These are phyloP conservation scores for Chrysosporium queenslandicum DNA, from an alignment of 2,329 filamentous ascomycete species.

Conservation along the genomic window DNA sequence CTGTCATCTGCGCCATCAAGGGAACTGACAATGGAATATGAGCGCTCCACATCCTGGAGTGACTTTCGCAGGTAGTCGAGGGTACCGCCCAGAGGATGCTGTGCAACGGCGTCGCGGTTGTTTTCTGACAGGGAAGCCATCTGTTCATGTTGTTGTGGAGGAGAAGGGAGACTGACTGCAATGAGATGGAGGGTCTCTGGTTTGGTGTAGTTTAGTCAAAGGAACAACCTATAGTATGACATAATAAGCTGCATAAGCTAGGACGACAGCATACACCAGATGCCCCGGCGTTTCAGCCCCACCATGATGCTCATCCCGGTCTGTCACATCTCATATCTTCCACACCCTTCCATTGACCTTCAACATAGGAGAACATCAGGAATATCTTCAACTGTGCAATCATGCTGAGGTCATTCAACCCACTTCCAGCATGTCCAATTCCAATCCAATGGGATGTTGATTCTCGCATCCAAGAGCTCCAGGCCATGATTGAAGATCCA, in stretches of 20 bases:
- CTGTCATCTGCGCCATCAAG: background rate
- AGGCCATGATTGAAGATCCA: constrained; percentile 13
- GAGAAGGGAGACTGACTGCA: no score
- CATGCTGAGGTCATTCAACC: constrained; percentile 6
- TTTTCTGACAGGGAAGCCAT: background rate
- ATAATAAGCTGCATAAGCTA: no score
- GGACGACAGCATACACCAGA: no score
- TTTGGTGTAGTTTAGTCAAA: no score
- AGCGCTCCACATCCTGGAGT: constrained; percentile 1
- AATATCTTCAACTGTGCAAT: constrained; percentile 7
- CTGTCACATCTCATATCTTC: constrained; percentile 1
- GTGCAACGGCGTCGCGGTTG: background rate
- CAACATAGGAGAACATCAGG: background rate
- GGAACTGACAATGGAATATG: background rate
- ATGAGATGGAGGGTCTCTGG: no score
- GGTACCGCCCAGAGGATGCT: background rate
- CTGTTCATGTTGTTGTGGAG: no score
- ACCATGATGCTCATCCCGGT: no score
- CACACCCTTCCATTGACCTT: background rate
- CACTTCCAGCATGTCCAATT: constrained; percentile 12
- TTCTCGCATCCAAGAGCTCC: constrained; percentile 10
- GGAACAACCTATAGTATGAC: no score
- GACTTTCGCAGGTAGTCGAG: background rate
- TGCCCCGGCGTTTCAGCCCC: no score
- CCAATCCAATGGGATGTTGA: constrained; percentile 11